Conservation (phyloP, 768 basidiomycete species). For the Suillus weaverae region DNA sequence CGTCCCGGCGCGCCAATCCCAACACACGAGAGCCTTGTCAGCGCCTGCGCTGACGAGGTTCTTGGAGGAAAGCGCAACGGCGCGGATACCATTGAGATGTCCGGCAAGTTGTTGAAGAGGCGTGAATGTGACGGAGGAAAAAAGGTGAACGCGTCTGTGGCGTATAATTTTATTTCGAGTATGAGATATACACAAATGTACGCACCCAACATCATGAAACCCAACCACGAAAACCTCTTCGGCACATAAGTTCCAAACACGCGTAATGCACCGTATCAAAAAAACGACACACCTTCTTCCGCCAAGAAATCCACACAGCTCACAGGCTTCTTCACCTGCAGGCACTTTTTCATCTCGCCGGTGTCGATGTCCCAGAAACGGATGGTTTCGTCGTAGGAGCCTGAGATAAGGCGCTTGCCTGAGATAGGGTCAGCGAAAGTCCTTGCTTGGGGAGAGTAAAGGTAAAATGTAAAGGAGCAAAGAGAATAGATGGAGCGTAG, state of each 20-base stretch:
- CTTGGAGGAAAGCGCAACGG: slow-evolving; percentile 81
- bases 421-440: not conserved
- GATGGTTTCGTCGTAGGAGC: slow-evolving; percentile 90
- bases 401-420: slow-evolving; percentile 82
- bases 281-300: slow-evolving; percentile 58
- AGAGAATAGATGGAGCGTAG: not conserved
- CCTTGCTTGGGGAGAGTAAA: not conserved
- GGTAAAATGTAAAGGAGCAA: not conserved
- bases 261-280: not conserved
- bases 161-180: not conserved
- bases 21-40: slow-evolving; percentile 74
- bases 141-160: slow-evolving; percentile 80
- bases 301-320: slow-evolving; percentile 86
- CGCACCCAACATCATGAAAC: slow-evolving; percentile 88
- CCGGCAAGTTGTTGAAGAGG: slow-evolving; percentile 83
- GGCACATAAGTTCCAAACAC: slow-evolving; percentile 8
- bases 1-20: slow-evolving; percentile 87
- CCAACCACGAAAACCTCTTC: slow-evolving; percentile 89
- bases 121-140: slow-evolving; percentile 80
- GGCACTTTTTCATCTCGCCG: slow-evolving; percentile 67
- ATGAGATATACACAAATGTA: slow-evolving; percentile 7
- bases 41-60: slow-evolving; percentile 85
- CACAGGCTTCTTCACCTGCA: slow-evolving; percentile 86
- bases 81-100: slow-evolving; percentile 87
- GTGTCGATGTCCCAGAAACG: slow-evolving; percentile 86